Percentiles rank a stretch among this genome's conserved stretches.
Evolutionary conservation across 2,329 filamentous ascomycete species (phyloP).

Genomic region (Aureobasidium subglaciale): DNA sequence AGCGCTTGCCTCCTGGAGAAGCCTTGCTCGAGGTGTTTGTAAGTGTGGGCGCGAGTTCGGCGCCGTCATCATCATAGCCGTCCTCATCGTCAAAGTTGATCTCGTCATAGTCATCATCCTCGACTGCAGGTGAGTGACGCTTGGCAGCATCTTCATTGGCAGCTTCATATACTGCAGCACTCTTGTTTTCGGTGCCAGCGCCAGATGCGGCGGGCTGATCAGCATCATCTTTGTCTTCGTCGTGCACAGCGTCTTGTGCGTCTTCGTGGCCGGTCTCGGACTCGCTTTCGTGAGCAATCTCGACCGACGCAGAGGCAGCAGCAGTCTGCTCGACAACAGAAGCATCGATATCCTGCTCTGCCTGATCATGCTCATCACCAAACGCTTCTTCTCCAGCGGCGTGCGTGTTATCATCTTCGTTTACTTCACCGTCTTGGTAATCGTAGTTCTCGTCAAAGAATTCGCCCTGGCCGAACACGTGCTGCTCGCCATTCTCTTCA

Average conservation of each 20-base stretch:
- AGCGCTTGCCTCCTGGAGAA: not conserved
- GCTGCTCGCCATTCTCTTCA: conserved; percentile 16
- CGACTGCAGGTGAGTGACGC: not conserved
- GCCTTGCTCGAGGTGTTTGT: conserved; percentile 11
- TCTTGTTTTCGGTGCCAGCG: not conserved
- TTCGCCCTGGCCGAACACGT: conserved; percentile 18
- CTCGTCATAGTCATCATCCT: conserved; percentile 19
- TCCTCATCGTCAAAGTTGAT: conserved; percentile 20
- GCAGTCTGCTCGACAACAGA: not conserved
- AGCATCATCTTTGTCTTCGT: not conserved
- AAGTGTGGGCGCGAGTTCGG: not conserved
- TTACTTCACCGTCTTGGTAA: conserved; percentile 7
- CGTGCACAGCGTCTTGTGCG: not conserved
- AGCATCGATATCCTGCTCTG: not conserved
- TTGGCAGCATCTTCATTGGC: not conserved
- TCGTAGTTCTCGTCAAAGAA: conserved; percentile 16
- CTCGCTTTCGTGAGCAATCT: not conserved
- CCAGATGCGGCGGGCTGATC: not conserved
- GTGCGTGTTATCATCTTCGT: conserved; percentile 16
- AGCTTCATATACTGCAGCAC: not conserved
- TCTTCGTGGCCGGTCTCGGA: not conserved
- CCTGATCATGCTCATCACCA: not conserved
- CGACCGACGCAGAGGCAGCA: not conserved
- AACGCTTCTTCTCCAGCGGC: not conserved
- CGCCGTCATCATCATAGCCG: conserved; percentile 19